Conservation (phyloP, 768 basidiomycete genomes). For the Agrocybe praecox region DNA sequence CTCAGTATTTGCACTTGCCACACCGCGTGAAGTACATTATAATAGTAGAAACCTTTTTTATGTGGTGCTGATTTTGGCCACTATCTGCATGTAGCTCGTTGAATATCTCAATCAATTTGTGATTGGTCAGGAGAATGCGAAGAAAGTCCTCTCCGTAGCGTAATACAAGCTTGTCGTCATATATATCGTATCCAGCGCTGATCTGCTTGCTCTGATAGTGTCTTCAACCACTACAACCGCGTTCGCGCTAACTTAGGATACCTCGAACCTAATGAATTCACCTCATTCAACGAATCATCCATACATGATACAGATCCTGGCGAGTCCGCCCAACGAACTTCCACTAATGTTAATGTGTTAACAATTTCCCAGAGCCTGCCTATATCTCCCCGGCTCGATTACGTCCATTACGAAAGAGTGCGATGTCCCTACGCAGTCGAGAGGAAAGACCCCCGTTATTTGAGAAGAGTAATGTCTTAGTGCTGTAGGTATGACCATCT, state of each 20-base stretch:
- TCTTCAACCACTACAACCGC: constrained; percentile 95
- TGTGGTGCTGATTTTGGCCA: not conserved
- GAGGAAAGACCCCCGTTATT: constrained; percentile 55
- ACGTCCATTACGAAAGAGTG: constrained; percentile 54
- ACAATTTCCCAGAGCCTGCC: constrained; percentile 27
- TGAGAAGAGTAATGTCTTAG: constrained; percentile 95
- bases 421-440: constrained; percentile 40
- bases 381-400: constrained; percentile 58
- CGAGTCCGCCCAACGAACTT: not conserved
- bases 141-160: constrained; percentile 95
- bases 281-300: constrained; percentile 7
- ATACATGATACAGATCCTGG: not conserved
- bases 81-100: constrained; percentile 64
- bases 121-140: constrained; percentile 89
- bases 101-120: constrained; percentile 89
- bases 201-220: constrained; percentile 43
- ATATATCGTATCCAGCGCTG: not conserved
- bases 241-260: constrained; percentile 70
- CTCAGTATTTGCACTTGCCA: constrained; percentile 56
- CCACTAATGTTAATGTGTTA: not conserved
- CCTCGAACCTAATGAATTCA: constrained; percentile 37
- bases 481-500: constrained; percentile 60
- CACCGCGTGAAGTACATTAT: constrained; percentile 47
- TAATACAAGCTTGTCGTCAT: constrained; percentile 36
- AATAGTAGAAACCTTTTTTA: not conserved